phyloP scores from a whole-genome alignment of 805 yeast species.

The Wickerhamiella qilinensis region DNA sequence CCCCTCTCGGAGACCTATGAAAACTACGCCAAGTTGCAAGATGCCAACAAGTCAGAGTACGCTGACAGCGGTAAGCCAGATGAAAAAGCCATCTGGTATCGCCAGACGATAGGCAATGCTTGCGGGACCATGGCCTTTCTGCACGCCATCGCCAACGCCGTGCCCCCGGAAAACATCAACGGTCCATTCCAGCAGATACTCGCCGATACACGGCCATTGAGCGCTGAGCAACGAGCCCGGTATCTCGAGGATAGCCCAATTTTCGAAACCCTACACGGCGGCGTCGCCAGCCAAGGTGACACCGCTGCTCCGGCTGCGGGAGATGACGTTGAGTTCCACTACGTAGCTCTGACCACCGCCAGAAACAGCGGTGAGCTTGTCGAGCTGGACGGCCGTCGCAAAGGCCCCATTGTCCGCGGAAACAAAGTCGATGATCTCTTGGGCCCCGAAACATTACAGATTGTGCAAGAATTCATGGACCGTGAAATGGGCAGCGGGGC shows the following conservation, averaged over 20 bases:
- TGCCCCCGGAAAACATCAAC: conserved; percentile 17
- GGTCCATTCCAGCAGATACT: conserved; percentile 15
- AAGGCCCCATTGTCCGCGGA: conserved; percentile 57
- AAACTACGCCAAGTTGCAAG: conserved; percentile 28
- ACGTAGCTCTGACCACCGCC: conserved; percentile 47
- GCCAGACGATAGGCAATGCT: conserved; percentile 72
- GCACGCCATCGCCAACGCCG: conserved; percentile 36
- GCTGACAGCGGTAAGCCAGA: not conserved
- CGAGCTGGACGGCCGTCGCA: conserved; percentile 81
- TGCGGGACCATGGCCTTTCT: conserved; percentile 86
- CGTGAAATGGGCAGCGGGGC: conserved; percentile 24
- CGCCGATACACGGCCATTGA: conserved; percentile 13
- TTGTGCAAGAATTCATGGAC: conserved; percentile 53
- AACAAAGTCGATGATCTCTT: conserved; percentile 34
- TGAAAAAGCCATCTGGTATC: conserved; percentile 43
- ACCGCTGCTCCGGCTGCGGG: conserved; percentile 27
- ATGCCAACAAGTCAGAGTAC: conserved; percentile 14
- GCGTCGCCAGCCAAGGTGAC: conserved; percentile 23
- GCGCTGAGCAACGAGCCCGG: conserved; percentile 25
- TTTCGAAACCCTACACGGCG: conserved; percentile 26
- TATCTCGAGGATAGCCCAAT: conserved; percentile 28
- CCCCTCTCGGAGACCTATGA: conserved; percentile 61
- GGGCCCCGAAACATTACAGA: conserved; percentile 32
- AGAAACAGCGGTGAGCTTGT: conserved; percentile 39
- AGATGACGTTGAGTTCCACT: conserved; percentile 48